phyloP scores from a whole-genome alignment of 2,329 filamentous ascomycete genomes.

The Penicillium sp. region DNA sequence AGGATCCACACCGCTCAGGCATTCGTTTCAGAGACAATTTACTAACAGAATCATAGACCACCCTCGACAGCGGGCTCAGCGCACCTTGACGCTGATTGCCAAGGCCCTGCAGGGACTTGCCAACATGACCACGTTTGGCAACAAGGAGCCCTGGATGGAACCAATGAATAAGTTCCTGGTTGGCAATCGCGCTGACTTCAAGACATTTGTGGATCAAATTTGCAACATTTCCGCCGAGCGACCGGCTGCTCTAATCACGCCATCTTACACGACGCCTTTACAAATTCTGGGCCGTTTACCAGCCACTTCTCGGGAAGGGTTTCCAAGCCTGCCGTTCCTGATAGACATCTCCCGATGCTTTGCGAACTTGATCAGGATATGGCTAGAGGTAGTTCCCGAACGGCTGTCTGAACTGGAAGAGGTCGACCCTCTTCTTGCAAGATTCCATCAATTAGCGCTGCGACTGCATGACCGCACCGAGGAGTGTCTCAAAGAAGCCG shows the following conservation, averaged over 20 bases:
- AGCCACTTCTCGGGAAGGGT: conserved; percentile 77
- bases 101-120: conserved; percentile 88
- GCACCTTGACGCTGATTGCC: conserved; percentile 84
- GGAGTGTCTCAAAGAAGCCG: conserved; percentile 42
- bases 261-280: conserved; percentile 86
- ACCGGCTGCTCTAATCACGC: conserved; percentile 59
- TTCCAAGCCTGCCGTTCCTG: conserved; percentile 85
- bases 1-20: neutral
- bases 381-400: conserved; percentile 39
- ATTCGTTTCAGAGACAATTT: neutral
- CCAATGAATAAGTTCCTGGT: conserved; percentile 88
- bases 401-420: conserved; percentile 36
- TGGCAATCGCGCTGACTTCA: conserved; percentile 71
- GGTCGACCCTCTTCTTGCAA: conserved; percentile 33
- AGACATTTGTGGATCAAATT: conserved; percentile 77
- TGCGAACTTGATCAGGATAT: conserved; percentile 66
- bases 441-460: conserved; percentile 42
- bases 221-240: conserved; percentile 74
- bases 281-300: conserved; percentile 81
- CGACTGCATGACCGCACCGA: conserved; percentile 40
- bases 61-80: conserved; percentile 72
- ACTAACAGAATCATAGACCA: conserved; percentile 54
- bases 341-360: conserved; percentile 84
- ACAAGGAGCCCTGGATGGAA: conserved; percentile 98
- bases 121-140: conserved; percentile 85